Percentiles rank a stretch among this genome's conserved stretches.
Evolutionary conservation across 2,329 filamentous ascomycete genomes (phyloP).

Genomic region (Nectriaceae sp.): DNA sequence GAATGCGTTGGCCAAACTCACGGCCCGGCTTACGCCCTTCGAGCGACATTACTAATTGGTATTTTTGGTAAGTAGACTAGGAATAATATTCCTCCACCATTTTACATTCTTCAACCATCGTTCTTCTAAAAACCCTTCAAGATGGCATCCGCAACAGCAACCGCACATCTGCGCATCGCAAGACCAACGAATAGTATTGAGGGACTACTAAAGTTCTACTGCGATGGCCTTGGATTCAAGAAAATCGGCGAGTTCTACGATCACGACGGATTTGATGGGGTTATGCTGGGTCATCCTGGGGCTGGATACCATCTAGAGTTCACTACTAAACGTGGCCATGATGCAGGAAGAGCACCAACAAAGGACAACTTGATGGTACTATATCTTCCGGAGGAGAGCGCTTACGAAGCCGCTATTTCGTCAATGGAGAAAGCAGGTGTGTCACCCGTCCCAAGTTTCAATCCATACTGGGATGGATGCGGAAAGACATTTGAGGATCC

Average conservation of each 20-base stretch:
- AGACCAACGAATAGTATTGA: constrained; percentile 42
- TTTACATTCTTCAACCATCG: too few relatives aligned
- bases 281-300: constrained; percentile 42
- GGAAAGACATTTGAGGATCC: constrained; percentile 47
- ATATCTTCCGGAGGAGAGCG: constrained; percentile 37
- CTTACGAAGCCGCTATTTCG: constrained; percentile 31
- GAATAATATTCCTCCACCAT: too few relatives aligned
- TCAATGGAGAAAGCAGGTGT: constrained; percentile 39
- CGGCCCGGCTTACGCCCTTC: too few relatives aligned
- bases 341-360: constrained; percentile 38
- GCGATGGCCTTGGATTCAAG: constrained; percentile 41
- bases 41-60: too few relatives aligned
- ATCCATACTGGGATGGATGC: constrained; percentile 46
- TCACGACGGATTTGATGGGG: constrained; percentile 42
- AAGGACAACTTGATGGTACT: constrained; percentile 47
- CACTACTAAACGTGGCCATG: constrained; percentile 36
- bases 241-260: constrained; percentile 35
- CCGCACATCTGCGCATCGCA: constrained; percentile 41
- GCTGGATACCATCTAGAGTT: constrained; percentile 47
- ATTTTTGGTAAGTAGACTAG: too few relatives aligned
- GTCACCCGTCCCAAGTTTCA: constrained; percentile 38
- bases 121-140: too few relatives aligned
- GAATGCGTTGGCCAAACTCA: too few relatives aligned
- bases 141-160: background rate
- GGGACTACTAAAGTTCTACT: constrained; percentile 43